phyloP scores from a whole-genome alignment of 2,329 filamentous ascomycete genomes.

The Verticillium longisporum region DNA sequence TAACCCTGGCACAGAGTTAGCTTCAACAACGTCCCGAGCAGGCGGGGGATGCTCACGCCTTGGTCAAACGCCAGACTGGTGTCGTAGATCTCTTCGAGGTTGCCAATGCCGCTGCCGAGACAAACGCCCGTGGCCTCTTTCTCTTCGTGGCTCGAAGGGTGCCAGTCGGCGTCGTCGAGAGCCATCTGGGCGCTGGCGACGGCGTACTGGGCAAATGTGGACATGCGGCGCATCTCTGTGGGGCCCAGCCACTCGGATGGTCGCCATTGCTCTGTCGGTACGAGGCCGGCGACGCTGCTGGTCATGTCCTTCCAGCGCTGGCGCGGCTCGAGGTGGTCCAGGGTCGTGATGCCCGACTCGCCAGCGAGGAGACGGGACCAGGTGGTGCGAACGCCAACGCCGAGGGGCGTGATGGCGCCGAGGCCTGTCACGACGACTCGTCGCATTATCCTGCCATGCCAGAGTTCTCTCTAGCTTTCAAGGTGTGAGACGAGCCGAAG shows the following conservation, averaged over 20 bases:
- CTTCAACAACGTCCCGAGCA: constrained; percentile 3
- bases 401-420: constrained; percentile 76
- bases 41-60: constrained; percentile 46
- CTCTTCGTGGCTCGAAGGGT: constrained; percentile 51
- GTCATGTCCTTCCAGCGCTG: constrained; percentile 64
- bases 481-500: not conserved
- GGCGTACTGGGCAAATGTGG: constrained; percentile 87
- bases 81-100: constrained; percentile 82
- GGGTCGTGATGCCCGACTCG: constrained; percentile 72
- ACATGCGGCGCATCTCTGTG: constrained; percentile 67
- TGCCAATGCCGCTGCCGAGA: constrained; percentile 91
- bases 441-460: constrained; percentile 46
- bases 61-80: constrained; percentile 71
- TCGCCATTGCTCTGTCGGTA: constrained; percentile 54
- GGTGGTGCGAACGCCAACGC: constrained; percentile 67
- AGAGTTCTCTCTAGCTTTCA: not conserved
- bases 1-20: constrained; percentile 58
- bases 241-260: constrained; percentile 46
- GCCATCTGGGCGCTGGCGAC: constrained; percentile 83
- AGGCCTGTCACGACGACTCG: constrained; percentile 81
- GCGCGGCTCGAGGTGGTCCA: constrained; percentile 51
- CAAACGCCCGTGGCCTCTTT: constrained; percentile 80
- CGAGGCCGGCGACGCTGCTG: constrained; percentile 76
- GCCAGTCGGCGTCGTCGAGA: constrained; percentile 74
- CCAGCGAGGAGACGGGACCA: constrained; percentile 78